phyloP scores from a whole-genome alignment of 2,329 filamentous ascomycete genomes.

The Raffaelea deltoideospora region DNA sequence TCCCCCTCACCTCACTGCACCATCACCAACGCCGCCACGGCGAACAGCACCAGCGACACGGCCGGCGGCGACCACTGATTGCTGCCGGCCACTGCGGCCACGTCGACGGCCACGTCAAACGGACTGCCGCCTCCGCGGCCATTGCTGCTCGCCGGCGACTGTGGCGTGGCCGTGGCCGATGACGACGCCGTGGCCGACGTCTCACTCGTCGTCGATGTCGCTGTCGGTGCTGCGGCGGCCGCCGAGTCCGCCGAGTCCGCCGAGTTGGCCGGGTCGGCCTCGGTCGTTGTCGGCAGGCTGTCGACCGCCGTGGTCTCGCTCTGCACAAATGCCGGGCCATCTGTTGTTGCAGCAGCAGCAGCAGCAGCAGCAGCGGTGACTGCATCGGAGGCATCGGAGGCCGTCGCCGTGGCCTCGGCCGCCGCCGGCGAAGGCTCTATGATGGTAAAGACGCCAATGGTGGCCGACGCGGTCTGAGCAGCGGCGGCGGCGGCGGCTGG shows the following conservation, averaged over 20 bases:
- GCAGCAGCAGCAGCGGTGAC: no score
- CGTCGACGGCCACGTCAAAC: constrained; percentile 9
- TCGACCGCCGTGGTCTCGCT: neutral
- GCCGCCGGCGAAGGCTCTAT: no score
- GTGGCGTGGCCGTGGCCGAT: neutral
- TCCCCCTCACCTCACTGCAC: neutral
- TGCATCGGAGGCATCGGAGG: no score
- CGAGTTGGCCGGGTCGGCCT: no score
- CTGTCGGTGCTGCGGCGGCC: neutral
- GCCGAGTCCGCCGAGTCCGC: no score
- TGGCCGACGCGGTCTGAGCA: no score
- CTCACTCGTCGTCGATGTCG: neutral
- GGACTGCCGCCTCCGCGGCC: constrained; percentile 12
- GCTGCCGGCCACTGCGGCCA: neutral
- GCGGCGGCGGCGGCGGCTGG: no score
- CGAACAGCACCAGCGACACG: neutral
- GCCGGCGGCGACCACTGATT: constrained; percentile 1
- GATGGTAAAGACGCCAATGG: no score
- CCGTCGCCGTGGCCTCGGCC: no score
- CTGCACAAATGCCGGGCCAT: no score
- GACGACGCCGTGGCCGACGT: constrained; percentile 1
- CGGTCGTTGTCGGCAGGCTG: neutral
- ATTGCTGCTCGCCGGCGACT: neutral
- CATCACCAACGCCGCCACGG: neutral
- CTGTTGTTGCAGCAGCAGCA: no score